Evolutionary conservation across 2,329 filamentous ascomycete genomes (phyloP), one percentile per base, ranked within the genome.

Genomic region (Teratosphaeria pseudoeucalypti): DNA sequence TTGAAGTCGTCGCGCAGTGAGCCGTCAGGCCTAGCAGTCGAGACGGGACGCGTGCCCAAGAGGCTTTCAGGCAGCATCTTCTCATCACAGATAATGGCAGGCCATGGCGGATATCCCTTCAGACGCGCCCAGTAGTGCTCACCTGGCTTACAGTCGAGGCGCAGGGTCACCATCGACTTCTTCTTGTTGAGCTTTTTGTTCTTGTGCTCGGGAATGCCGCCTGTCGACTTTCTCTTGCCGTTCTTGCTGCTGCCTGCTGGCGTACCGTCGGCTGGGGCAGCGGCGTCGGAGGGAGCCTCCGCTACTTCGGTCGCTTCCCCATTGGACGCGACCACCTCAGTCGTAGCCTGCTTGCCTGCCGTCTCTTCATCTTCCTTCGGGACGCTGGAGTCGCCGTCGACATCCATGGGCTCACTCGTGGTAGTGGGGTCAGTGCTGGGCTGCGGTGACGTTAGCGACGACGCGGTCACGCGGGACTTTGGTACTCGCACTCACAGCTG

Each of bases 51-150:
- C 54, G 82, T 83, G 68, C 82, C 88, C 58, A 95, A 76, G 27
- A 99, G 82, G 14, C 82, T 85, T 60, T 85, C 80, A 2, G 94
- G 92, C 23, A 99, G 85, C 87, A 99, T 97, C 63, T 87, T 86
- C 74, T 99, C 92, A 72, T 96, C 91, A 73, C 90, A 94, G 67
- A 99, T 85, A 71, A 99, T 89, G 58, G 90, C 87, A 16, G 94
- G 94, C 94, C 94, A 99, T 47, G 90, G 87, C 34, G 94, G 90
- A 75, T 90, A 95, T 61, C 92, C 94, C 80, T 95, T 96, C 75
- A 99, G 85, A 74, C 92, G 89, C 64, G 95, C 90, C 71, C 95
- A 86, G 76, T 88, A 97, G 76, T 92, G 88, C 69, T 97, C 88
- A 66, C 95, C 94, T 4, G 94, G 89, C 78, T 95, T 82, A 64